Evolutionary conservation across 176 grass and related monocot genomes (phyloP).

Genomic region (Triticum dicoccoides): DNA sequence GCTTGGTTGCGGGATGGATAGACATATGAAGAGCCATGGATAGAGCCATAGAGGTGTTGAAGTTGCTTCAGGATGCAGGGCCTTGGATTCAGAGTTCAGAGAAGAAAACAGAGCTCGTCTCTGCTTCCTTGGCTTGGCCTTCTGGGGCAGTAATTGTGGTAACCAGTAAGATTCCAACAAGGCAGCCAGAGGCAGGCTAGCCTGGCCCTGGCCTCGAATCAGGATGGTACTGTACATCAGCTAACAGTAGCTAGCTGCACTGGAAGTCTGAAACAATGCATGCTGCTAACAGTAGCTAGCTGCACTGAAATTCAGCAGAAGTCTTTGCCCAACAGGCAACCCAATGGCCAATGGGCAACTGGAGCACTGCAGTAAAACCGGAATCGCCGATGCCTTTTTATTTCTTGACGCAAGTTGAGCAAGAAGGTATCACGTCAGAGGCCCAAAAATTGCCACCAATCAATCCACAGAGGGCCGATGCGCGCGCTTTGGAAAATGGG

Average conservation of each 20-base stretch:
- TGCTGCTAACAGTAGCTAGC: neutral
- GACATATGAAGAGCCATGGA: neutral
- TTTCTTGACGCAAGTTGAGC: neutral
- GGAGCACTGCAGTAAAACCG: neutral
- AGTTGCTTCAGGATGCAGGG: neutral
- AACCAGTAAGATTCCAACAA: neutral
- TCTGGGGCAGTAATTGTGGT: neutral
- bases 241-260: neutral
- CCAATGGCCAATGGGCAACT: neutral
- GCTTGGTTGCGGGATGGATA: neutral
- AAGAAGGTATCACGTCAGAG: slow-evolving; percentile 14
- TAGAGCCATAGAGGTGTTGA: neutral
- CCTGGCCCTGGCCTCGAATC: neutral
- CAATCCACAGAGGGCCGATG: neutral
- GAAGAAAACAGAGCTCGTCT: neutral
- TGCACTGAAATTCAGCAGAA: neutral
- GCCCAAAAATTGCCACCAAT: neutral
- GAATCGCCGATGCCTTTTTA: neutral
- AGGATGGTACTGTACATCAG: neutral
- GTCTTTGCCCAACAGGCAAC: neutral
- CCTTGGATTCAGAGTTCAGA: neutral
- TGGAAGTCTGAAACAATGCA: neutral
- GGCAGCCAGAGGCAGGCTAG: neutral
- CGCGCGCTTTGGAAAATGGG: slow-evolving; percentile 12
- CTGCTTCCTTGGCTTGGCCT: neutral